These are phyloP conservation scores for Ormosia emarginata DNA, from an alignment of 306 rosid genomes.

Conservation along the genomic window DNA sequence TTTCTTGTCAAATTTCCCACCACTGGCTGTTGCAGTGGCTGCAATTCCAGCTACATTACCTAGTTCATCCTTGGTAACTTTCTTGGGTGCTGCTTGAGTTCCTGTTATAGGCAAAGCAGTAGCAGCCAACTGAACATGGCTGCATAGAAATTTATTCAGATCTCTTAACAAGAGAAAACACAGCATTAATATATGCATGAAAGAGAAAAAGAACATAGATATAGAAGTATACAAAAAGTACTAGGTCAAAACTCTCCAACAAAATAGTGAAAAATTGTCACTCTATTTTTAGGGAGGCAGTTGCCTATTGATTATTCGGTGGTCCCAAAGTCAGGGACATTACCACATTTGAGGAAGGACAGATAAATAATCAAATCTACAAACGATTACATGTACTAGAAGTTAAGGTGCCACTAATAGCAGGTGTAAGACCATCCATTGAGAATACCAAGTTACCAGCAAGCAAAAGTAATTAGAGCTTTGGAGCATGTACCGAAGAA, in stretches of 20 bases:
- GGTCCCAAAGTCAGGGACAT: neutral
- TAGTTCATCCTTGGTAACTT: constrained; percentile 59
- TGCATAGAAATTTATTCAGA: constrained; percentile 35
- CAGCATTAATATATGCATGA: neutral
- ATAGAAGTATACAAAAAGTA: no score
- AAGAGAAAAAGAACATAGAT: neutral
- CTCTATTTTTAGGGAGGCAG: neutral
- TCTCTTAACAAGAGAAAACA: neutral
- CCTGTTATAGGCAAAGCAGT: constrained; percentile 95
- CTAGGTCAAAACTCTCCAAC: no score
- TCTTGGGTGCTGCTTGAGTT: constrained; percentile 68
- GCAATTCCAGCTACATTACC: constrained; percentile 76
- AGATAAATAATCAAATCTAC: neutral
- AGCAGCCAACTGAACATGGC: constrained; percentile 91
- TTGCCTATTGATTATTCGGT: neutral
- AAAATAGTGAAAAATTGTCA: neutral
- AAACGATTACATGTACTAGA: neutral
- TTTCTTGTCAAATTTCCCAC: constrained; percentile 94
- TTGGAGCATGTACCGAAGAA: neutral
- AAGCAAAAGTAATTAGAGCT: neutral
- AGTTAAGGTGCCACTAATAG: neutral
- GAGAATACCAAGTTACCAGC: neutral
- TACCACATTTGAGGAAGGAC: neutral
- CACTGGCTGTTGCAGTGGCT: constrained; percentile 90
- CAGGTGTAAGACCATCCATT: neutral